Percentiles rank a stretch among this genome's conserved stretches.
These are phyloP conservation scores for Beauveria scarabaeidicola DNA, from an alignment of 2,329 filamentous ascomycete species.

Conservation along the genomic window DNA sequence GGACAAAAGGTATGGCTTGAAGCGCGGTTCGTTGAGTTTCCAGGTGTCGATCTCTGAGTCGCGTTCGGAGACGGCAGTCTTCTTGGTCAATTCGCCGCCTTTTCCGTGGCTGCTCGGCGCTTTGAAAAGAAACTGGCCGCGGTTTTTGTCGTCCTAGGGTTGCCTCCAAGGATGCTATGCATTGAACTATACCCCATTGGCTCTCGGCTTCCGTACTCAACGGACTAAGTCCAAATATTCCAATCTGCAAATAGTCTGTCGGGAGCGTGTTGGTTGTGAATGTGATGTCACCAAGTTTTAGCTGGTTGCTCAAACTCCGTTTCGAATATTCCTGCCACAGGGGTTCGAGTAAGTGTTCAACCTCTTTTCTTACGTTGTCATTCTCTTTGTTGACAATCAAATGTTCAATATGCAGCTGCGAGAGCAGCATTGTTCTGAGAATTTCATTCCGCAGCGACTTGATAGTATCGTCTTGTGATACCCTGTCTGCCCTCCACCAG, in stretches of 20 bases:
- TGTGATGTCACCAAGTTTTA: slow-evolving; percentile 70
- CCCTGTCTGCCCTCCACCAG: slow-evolving; percentile 68
- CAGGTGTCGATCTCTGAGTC: slow-evolving; percentile 36
- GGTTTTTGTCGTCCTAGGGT: slow-evolving; percentile 28
- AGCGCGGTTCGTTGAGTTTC: slow-evolving; percentile 42
- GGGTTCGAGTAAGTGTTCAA: slow-evolving; percentile 60
- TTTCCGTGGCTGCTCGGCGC: slow-evolving; percentile 43
- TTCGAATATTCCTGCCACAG: slow-evolving; percentile 73
- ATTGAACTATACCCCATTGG: slow-evolving; percentile 52
- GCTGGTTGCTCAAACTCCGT: slow-evolving; percentile 58
- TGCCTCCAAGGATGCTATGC: slow-evolving; percentile 48
- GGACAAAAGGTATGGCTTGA: slow-evolving; percentile 50
- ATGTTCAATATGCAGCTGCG: slow-evolving; percentile 54
- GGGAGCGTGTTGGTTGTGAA: slow-evolving; percentile 42
- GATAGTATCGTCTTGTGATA: slow-evolving; percentile 51
- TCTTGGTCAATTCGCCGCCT: slow-evolving; percentile 35
- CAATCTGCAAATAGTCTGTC: slow-evolving; percentile 36
- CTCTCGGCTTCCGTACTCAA: slow-evolving; percentile 48
- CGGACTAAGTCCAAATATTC: slow-evolving; percentile 44
- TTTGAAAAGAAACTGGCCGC: slow-evolving; percentile 12
- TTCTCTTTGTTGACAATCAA: slow-evolving; percentile 37
- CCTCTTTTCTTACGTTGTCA: slow-evolving; percentile 30
- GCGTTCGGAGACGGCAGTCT: slow-evolving; percentile 39
- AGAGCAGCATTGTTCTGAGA: slow-evolving; percentile 60
- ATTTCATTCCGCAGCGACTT: slow-evolving; percentile 67